Conservation (phyloP, 768 basidiomycete species). For the Suillus discolor region DNA sequence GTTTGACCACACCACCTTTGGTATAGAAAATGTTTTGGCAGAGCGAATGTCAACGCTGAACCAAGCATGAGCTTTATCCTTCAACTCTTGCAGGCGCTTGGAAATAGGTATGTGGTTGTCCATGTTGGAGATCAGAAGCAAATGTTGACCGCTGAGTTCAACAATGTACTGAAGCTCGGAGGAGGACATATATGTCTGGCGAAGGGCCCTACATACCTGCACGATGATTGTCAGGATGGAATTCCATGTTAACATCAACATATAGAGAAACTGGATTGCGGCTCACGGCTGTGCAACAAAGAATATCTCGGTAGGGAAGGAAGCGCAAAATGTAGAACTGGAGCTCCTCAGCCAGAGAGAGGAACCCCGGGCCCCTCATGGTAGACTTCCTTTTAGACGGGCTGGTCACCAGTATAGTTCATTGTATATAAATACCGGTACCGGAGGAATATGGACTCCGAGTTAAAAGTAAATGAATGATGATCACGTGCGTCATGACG, state of each 20-base stretch:
- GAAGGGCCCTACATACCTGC: neutral
- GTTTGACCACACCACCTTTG: no score
- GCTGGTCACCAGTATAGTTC: no score
- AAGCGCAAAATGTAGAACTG: neutral
- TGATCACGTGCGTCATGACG: no score
- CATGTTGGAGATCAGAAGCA: neutral
- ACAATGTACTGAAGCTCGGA: neutral
- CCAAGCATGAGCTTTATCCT: neutral
- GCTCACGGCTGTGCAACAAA: neutral
- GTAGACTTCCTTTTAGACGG: no score
- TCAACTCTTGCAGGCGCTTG: neutral
- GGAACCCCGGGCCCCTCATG: neutral
- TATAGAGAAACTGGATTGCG: neutral
- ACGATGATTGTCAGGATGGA: neutral
- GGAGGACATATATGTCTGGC: neutral
- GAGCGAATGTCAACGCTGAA: neutral
- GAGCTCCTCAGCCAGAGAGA: neutral
- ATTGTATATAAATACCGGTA: no score
- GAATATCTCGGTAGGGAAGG: neutral
- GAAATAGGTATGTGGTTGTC: neutral
- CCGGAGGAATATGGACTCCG: no score
- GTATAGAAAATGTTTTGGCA: neutral
- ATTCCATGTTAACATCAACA: neutral
- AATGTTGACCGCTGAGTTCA: neutral
- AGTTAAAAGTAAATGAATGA: no score